Evolutionary conservation across 371 early-diverging fungal species (phyloP).

Genomic region (Chytridiales sp.): DNA sequence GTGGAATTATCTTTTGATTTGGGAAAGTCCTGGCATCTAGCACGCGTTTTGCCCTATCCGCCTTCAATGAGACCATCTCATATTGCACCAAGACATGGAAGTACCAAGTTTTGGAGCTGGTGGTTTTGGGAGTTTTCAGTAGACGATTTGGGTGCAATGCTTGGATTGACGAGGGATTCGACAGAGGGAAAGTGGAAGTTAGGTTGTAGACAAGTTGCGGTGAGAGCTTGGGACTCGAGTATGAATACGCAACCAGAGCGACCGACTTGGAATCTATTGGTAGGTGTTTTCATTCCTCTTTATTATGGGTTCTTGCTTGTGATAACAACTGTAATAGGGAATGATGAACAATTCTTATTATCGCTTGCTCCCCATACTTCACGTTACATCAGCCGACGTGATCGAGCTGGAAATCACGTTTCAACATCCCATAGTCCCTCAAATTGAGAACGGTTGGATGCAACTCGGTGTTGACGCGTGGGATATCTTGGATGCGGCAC

Average conservation of each 20-base stretch:
- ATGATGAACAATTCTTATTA: slow-evolving; percentile 78
- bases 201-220: slow-evolving; percentile 41
- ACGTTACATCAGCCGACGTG: too few species aligned
- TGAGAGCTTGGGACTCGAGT: slow-evolving; percentile 67
- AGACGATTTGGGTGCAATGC: slow-evolving; percentile 31
- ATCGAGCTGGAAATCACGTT: too few species aligned
- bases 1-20: slow-evolving; percentile 71
- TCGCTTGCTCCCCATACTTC: too few species aligned
- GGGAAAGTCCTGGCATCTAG: slow-evolving; percentile 72
- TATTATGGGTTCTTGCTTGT: not conserved
- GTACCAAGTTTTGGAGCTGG: slow-evolving; percentile 65
- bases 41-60: too few species aligned
- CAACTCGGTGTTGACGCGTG: too few species aligned
- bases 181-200: not conserved
- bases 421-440: too few species aligned
- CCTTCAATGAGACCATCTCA: slow-evolving; percentile 18
- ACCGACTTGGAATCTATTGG: slow-evolving; percentile 71
- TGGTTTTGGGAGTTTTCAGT: slow-evolving; percentile 58
- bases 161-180: slow-evolving; percentile 18
- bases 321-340: slow-evolving; percentile 36
- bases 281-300: not conserved
- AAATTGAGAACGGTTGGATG: too few species aligned
- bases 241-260: slow-evolving; percentile 68
- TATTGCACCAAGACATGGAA: slow-evolving; percentile 19
- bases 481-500: too few species aligned